A percentile compares a stretch with the other conserved stretches of the same genome.
These are phyloP conservation scores for Cyclanthera cordifolia DNA, from an alignment of 306 rosid species.

Conservation along the genomic window DNA sequence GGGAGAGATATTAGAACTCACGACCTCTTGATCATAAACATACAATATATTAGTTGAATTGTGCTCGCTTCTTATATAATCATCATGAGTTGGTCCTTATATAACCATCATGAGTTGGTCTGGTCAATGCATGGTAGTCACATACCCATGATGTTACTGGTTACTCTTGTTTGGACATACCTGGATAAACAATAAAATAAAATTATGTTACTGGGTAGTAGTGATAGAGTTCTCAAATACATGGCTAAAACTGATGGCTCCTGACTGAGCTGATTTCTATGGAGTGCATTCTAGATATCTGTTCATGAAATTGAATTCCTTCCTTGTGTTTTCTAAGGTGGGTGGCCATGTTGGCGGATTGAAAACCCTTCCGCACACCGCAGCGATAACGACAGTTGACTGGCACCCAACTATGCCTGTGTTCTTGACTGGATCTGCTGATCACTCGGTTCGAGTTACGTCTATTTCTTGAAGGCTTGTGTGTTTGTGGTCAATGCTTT, in stretches of 20 bases:
- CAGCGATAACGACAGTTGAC: conserved; percentile 77
- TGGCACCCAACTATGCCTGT: conserved; percentile 92
- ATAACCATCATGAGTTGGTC: too few relatives aligned
- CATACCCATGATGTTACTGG: too few relatives aligned
- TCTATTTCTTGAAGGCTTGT: conserved; percentile 33
- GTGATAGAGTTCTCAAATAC: background rate
- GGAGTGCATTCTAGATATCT: background rate
- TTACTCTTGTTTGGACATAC: too few relatives aligned
- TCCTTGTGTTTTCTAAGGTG: conserved; percentile 40
- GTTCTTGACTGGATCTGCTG: conserved; percentile 89
- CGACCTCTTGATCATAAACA: too few relatives aligned
- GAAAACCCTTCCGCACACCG: conserved; percentile 74
- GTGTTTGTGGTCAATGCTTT: background rate
- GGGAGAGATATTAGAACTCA: too few relatives aligned
- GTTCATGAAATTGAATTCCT: background rate
- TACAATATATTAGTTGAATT: too few relatives aligned
- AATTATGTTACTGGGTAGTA: too few relatives aligned
- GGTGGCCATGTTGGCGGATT: conserved; percentile 47
- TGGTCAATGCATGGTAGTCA: too few relatives aligned
- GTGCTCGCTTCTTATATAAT: too few relatives aligned
- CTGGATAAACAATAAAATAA: too few relatives aligned
- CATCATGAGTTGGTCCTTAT: too few relatives aligned
- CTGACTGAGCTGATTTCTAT: background rate
- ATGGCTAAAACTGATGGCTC: background rate
- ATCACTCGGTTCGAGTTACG: conserved; percentile 77